Conservation (phyloP, 139 green algal genomes). For the Micromonas commoda region DNA sequence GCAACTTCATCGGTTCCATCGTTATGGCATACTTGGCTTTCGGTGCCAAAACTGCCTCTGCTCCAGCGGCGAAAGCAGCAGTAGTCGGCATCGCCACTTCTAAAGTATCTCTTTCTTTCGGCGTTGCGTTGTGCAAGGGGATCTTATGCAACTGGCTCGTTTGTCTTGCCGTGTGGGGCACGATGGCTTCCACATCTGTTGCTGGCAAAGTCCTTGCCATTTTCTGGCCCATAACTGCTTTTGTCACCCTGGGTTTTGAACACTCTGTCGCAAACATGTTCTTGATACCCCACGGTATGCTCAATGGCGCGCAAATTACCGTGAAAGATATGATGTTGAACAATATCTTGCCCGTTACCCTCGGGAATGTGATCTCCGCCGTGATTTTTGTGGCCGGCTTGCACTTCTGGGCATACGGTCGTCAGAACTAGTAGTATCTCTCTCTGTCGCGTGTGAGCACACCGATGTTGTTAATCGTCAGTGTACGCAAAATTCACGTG, state of each 20-base stretch:
- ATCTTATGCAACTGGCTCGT: conserved; percentile 87
- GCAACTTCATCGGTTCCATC: conserved; percentile 77
- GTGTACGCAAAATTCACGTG: background rate
- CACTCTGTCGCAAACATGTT: conserved; percentile 67
- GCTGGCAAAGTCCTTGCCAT: conserved; percentile 46
- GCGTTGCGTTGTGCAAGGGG: conserved; percentile 26
- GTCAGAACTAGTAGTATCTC: too few species aligned
- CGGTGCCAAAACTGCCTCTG: conserved; percentile 32
- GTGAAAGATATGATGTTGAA: conserved; percentile 55
- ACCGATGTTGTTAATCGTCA: background rate
- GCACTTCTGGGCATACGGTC: conserved; percentile 36
- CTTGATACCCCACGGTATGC: conserved; percentile 36
- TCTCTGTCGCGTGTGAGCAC: too few species aligned
- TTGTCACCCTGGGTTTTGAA: conserved; percentile 78
- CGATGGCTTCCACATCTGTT: conserved; percentile 20
- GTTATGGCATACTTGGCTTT: conserved; percentile 35
- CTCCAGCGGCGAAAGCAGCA: conserved; percentile 15
- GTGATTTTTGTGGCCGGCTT: conserved; percentile 57
- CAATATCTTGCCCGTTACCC: conserved; percentile 83
- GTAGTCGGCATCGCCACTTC: conserved; percentile 40
- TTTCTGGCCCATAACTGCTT: conserved; percentile 65
- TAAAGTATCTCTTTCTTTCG: conserved; percentile 22
- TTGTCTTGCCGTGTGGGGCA: conserved; percentile 70
- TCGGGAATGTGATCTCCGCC: conserved; percentile 79
- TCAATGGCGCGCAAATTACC: conserved; percentile 56